Evolutionary conservation across 305 asterid species (phyloP).

Genomic region (Fraxinus ornus): DNA sequence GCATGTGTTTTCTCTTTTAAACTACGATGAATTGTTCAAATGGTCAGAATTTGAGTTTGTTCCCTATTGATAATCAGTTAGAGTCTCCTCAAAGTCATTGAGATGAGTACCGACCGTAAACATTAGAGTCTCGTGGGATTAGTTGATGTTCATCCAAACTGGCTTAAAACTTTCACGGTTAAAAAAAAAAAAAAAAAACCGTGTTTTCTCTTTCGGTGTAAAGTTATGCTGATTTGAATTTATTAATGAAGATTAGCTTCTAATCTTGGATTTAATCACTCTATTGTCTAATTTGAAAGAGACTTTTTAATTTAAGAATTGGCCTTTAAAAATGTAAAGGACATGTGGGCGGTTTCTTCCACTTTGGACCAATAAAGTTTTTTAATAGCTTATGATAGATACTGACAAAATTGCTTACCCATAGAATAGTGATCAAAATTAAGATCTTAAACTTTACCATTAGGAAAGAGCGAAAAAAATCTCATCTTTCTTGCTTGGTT

Average conservation of each 20-base stretch:
- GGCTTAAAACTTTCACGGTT: no score
- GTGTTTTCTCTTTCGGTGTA: conserved; percentile 45
- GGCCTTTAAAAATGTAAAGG: conserved; percentile 16
- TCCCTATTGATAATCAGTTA: no score
- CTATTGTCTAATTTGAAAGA: neutral
- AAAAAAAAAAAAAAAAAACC: no score
- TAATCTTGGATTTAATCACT: neutral
- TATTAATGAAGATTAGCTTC: neutral
- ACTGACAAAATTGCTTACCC: neutral
- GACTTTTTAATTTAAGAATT: conserved; percentile 18
- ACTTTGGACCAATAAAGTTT: neutral
- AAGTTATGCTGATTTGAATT: conserved; percentile 27
- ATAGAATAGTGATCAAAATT: neutral
- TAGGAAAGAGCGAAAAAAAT: neutral
- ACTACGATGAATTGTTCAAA: no score
- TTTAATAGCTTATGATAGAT: neutral
- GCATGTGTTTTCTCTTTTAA: neutral
- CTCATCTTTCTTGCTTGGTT: neutral
- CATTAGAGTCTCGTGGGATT: no score
- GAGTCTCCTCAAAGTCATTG: no score
- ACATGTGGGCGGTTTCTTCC: conserved; percentile 24
- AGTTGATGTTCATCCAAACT: no score
- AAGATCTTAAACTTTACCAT: neutral
- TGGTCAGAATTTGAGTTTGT: no score
- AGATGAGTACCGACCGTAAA: no score